Percentiles rank a stretch among this genome's conserved stretches.
Evolutionary conservation across 2,329 filamentous ascomycete species (phyloP).

Genomic region (Phialemoniopsis sp.): DNA sequence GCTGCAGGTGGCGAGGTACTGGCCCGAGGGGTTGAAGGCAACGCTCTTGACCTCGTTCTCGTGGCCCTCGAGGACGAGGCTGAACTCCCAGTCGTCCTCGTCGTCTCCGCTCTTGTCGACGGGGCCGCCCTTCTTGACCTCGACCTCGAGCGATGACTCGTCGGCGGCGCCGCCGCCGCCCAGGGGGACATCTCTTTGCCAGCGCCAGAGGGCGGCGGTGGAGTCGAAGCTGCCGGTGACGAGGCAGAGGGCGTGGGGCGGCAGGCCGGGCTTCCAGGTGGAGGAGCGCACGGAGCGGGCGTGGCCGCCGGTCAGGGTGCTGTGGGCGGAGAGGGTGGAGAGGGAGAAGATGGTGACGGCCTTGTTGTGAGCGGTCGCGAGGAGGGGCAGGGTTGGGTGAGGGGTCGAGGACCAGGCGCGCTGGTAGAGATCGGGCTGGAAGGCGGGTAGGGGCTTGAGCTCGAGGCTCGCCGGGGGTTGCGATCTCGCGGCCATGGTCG

Average conservation of each 20-base stretch:
- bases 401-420: slow-evolving; percentile 84
- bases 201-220: slow-evolving; percentile 80
- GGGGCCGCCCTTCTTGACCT: slow-evolving; percentile 24
- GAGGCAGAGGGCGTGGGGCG: slow-evolving; percentile 64
- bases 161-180: slow-evolving; percentile 13
- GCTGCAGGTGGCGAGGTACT: slow-evolving; percentile 83
- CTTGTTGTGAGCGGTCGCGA: slow-evolving; percentile 86
- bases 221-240: slow-evolving; percentile 94
- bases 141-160: slow-evolving; percentile 30
- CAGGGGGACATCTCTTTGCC: slow-evolving; percentile 44
- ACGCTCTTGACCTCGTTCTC: slow-evolving; percentile 89
- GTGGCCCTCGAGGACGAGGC: slow-evolving; percentile 88
- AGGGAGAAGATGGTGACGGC: slow-evolving; percentile 88
- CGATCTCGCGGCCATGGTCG: too few species aligned
- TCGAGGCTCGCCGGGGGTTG: too few species aligned
- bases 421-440: slow-evolving; percentile 55
- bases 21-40: slow-evolving; percentile 68
- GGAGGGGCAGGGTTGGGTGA: slow-evolving; percentile 80
- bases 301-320: slow-evolving; percentile 80
- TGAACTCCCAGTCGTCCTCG: slow-evolving; percentile 87
- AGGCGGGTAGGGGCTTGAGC: slow-evolving; percentile 41
- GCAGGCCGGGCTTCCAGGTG: slow-evolving; percentile 78
- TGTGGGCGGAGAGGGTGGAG: slow-evolving; percentile 72
- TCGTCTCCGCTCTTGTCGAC: slow-evolving; percentile 33
- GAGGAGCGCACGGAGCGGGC: slow-evolving; percentile 82